phyloP scores from a whole-genome alignment of 2,329 filamentous ascomycete genomes.

The Aspergillus texensis region DNA sequence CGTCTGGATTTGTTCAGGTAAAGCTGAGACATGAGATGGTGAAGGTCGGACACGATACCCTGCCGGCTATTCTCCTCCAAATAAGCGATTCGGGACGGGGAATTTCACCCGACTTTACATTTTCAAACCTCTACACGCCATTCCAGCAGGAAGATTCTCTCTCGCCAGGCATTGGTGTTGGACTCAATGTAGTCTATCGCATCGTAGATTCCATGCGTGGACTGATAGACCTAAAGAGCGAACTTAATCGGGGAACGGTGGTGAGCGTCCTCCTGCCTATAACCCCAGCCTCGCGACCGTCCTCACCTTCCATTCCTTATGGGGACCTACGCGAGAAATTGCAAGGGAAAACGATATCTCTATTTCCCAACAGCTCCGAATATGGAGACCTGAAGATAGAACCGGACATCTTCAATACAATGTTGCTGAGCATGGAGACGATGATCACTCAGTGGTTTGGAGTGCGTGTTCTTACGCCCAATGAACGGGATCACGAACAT shows the following conservation, averaged over 20 bases:
- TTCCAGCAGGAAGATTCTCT: constrained; percentile 14
- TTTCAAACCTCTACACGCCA: constrained; percentile 7
- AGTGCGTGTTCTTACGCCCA: neutral
- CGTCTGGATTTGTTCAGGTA: neutral
- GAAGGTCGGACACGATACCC: neutral
- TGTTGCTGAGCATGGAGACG: neutral
- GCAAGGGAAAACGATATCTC: neutral
- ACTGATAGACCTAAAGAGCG: neutral
- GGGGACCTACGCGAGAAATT: neutral
- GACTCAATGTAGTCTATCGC: constrained; percentile 12
- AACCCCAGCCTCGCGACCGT: neutral
- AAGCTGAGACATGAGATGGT: neutral
- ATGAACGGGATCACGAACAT: neutral
- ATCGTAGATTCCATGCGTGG: constrained; percentile 10
- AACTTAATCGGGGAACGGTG: neutral
- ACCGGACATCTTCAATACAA: neutral
- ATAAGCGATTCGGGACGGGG: neutral
- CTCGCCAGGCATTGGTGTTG: constrained; percentile 10
- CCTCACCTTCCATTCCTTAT: neutral
- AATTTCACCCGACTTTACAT: neutral
- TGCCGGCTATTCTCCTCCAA: neutral
- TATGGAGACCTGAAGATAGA: neutral
- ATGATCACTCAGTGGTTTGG: neutral
- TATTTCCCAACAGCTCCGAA: neutral
- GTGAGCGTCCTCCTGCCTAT: neutral